Base-by-base conservation (phyloP, 1,139 yeast species). In the Pichia sp. region DNA sequence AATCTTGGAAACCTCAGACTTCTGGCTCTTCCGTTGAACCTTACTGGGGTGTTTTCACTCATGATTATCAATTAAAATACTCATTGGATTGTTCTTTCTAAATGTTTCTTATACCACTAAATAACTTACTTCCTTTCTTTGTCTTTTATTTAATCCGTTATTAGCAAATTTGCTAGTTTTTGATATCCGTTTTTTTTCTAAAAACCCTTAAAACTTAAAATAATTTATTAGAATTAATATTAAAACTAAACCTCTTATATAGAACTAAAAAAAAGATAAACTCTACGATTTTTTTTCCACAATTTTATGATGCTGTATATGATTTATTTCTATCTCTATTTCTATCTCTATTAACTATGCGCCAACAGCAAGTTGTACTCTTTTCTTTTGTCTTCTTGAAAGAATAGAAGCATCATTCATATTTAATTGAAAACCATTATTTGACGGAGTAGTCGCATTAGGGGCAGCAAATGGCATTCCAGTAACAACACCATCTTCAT, bases 1-100 rank as follows among this genome's bases (percentile, higher is more conserved):
- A 91, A 77, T 80, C 87, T 57, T 91, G 97, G 96, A 91, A 91
- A 77, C 96, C 96, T 64, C 79, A 81, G 69, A 81, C 95, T 60
- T 83, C 93, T 53, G 96, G 91, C 64, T 83, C 89, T 58, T 73
- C 81, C 57, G 96, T 88, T 62, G 97, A 90, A 76, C 83, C 84
- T 70, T 81, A 87, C 77, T 90, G 96, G 96, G 97, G 97, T 76
- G 86, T 87, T 56, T 86, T 84, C 75, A 84, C 82, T 61, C 62
- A 77, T 51, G 67, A 75, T 65, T 71, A 79, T 70, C 67, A 69
- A 47, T 73, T 77, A 70, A 86, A 86, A 72, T 85, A 79, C 71
- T 53, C 58, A 29, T 70, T 85, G 60, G 67, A 66, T 58, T 86
- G 93, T 75, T 45, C 51, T 14, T 54, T 54, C n/a, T 31, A 31